Evolutionary conservation across 2,329 filamentous ascomycete genomes (phyloP), one percentile per base, ranked within the genome.

Genomic region (Alternaria brassicicola): DNA sequence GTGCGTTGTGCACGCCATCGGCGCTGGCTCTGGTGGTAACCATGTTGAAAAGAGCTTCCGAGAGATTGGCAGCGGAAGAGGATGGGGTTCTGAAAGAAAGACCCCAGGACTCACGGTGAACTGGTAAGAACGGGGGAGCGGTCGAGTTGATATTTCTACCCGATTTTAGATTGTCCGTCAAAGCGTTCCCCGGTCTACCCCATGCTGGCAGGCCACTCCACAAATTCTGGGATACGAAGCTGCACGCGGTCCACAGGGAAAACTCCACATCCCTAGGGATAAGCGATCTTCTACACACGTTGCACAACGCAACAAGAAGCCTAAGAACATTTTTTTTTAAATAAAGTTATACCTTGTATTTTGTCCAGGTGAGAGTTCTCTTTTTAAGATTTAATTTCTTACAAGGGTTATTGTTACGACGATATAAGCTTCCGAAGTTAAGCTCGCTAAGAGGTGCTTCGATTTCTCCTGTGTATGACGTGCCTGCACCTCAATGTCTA

Each of bases 131-230:
- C 54, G 57, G 58, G 50, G 62, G 57, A 64, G 56, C 57, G 41
- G 43, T 61, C 47, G 28, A 61, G 42, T 21, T 62, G 48, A 63
- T 69, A 70, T 70, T 65, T 70, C 65, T 69, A 68, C 59, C 61
- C 59, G 43, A 50, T 60, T 61, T 52, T 48, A 59, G 42, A 62
- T 62, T 66, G 55, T 47, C 61, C 59, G 64, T 59, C 65, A 56
- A 55, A 59, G 57, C 62, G 54, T 60, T 62, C 62, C 65, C 63
- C 41, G 62, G 58, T 52, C 62, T 68, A 57, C 64, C 65, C 68
- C 65, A 64, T 65, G 56, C 33, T 54, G 61, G 48, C 59, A 61
- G 55, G 50, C 56, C 62, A 55, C 66, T 69, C 66, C 65, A 41
- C 65, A 69, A 58, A 59, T 62, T 46, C 58, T 66, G 57, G 54